These are phyloP conservation scores for Kwoniella sp. DNA, from an alignment of 768 basidiomycete species.

Conservation along the genomic window DNA sequence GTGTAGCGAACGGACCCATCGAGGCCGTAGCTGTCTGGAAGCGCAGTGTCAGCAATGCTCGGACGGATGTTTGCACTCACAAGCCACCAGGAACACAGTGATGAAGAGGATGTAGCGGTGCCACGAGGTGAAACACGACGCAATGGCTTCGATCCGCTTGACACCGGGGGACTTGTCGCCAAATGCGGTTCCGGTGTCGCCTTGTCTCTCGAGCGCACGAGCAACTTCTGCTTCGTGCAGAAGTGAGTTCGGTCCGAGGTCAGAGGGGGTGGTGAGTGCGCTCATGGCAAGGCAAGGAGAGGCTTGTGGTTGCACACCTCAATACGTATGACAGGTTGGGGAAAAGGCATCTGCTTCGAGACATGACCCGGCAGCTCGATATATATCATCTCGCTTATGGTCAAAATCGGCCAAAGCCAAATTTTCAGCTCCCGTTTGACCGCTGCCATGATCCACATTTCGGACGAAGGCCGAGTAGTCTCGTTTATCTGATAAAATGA, in stretches of 20 bases:
- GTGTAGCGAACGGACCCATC: conserved; percentile 28
- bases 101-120: conserved; percentile 42
- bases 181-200: conserved; percentile 29
- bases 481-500: conserved; percentile 1
- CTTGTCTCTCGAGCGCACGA: conserved; percentile 13
- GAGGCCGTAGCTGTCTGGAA: conserved; percentile 21
- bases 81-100: conserved; percentile 51
- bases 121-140: conserved; percentile 34
- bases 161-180: conserved; percentile 47
- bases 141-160: conserved; percentile 48
- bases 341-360: no score
- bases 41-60: not conserved
- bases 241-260: not conserved
- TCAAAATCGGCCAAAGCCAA: no score
- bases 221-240: not conserved
- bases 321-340: no score
- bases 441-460: no score
- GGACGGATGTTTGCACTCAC: conserved; percentile 24
- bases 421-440: no score
- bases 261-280: not conserved
- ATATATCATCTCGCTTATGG: no score
- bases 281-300: no score
- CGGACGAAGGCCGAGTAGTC: no score
- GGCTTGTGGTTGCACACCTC: no score
- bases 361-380: no score